These are phyloP conservation scores for Tuctoria greenei DNA, from an alignment of 176 grass and related monocot genomes.

Conservation along the genomic window DNA sequence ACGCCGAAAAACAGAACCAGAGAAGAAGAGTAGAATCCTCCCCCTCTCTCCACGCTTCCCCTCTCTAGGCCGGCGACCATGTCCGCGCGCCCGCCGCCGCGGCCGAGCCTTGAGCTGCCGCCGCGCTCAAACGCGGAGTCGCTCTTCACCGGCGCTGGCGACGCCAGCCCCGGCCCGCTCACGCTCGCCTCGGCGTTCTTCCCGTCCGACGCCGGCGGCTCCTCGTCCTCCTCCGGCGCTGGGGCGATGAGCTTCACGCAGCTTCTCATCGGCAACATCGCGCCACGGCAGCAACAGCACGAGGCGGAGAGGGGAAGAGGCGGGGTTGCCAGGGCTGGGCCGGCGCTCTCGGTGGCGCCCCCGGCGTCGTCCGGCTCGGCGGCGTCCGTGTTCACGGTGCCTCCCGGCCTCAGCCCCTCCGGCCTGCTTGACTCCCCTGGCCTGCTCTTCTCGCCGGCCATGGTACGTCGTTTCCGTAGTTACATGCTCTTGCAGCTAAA, in stretches of 20 bases:
- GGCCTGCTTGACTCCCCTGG: constrained; percentile 69
- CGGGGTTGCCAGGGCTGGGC: constrained; percentile 33
- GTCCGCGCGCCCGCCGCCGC: constrained; percentile 65
- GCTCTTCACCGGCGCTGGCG: constrained; percentile 57
- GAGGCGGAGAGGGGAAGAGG: constrained; percentile 33
- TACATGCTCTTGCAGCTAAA: constrained; percentile 1
- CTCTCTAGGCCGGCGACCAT: constrained; percentile 28
- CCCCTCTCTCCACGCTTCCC: not conserved
- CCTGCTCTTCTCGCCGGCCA: constrained; percentile 58
- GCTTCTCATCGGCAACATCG: constrained; percentile 60
- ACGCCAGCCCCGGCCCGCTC: constrained; percentile 82
- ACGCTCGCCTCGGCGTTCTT: constrained; percentile 90
- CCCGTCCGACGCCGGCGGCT: constrained; percentile 44
- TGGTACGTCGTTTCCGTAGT: constrained; percentile 42
- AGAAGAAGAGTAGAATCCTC: constrained; percentile 3
- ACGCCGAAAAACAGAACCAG: constrained; percentile 24
- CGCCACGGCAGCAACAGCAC: constrained; percentile 24
- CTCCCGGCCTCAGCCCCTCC: constrained; percentile 70
- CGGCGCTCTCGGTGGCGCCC: constrained; percentile 39
- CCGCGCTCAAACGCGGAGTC: constrained; percentile 57
- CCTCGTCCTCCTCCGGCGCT: constrained; percentile 16
- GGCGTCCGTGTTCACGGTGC: constrained; percentile 57
- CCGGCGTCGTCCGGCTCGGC: not conserved
- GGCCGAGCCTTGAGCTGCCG: constrained; percentile 68
- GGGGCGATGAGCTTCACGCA: constrained; percentile 66